A percentile compares a stretch with the other conserved stretches of the same genome.
These are phyloP conservation scores for Penicillium bialowiezense DNA, from an alignment of 495 filamentous ascomycete species.

Conservation along the genomic window DNA sequence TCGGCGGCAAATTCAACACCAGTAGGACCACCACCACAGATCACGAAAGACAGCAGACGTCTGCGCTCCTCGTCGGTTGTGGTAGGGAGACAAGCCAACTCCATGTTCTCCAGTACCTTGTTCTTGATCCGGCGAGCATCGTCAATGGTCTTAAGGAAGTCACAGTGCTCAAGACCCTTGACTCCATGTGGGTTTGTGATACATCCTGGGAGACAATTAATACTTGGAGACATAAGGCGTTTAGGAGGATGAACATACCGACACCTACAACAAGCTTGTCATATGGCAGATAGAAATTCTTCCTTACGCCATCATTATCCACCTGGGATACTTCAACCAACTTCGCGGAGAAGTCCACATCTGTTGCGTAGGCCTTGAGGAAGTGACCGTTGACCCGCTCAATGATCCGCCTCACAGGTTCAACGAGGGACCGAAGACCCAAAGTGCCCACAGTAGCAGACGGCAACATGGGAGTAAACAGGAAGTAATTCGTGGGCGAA, in stretches of 20 bases:
- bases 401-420: conserved; percentile 86
- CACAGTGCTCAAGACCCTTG: conserved; percentile 88
- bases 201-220: conserved; percentile 54
- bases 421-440: conserved; percentile 84
- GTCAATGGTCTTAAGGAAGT: conserved; percentile 90
- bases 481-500: conserved; percentile 91
- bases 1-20: conserved; percentile 98
- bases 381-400: conserved; percentile 80
- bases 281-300: conserved; percentile 91
- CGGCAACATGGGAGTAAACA: conserved; percentile 97
- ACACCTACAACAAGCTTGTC: conserved; percentile 97
- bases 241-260: conserved; percentile 44
- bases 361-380: conserved; percentile 77
- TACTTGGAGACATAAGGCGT: background rate
- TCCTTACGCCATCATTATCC: conserved; percentile 64
- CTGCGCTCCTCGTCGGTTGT: conserved; percentile 85
- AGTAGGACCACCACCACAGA: conserved; percentile 93
- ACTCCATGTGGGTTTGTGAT: conserved; percentile 94
- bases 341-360: conserved; percentile 87
- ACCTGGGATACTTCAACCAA: conserved; percentile 80
- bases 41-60: conserved; percentile 87
- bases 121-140: conserved; percentile 90
- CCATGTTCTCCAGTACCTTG: conserved; percentile 85
- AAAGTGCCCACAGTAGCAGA: conserved; percentile 95
- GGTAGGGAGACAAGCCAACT: conserved; percentile 88